These are phyloP conservation scores for Dichomitus squalens DNA, from an alignment of 1,284 basidiomycete species.

Conservation along the genomic window DNA sequence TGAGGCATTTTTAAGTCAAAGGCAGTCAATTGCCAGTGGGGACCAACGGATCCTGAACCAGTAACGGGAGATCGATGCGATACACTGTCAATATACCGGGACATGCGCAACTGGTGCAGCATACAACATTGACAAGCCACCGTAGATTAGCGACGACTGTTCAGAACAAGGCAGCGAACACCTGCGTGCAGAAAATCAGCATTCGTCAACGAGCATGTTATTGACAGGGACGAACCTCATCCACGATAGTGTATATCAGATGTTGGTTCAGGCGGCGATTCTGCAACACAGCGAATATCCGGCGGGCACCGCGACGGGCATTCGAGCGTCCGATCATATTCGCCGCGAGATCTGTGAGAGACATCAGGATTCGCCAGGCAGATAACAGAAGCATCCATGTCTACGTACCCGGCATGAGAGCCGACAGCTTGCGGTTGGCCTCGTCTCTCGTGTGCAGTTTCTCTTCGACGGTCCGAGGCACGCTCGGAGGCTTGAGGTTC, in stretches of 20 bases:
- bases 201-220: neutral
- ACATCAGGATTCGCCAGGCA: neutral
- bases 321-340: conserved; percentile 97
- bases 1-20: no score
- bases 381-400: neutral
- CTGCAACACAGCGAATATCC: conserved; percentile 91
- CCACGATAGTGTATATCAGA: conserved; percentile 83
- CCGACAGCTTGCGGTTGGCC: conserved; percentile 85
- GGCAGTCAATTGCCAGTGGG: no score
- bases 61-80: no score
- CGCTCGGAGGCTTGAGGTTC: conserved; percentile 58
- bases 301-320: conserved; percentile 86
- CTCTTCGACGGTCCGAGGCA: conserved; percentile 78
- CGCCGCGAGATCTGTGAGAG: conserved; percentile 79
- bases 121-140: no score
- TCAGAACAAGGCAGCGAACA: conserved; percentile 31
- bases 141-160: conserved; percentile 2
- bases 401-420: conserved; percentile 82
- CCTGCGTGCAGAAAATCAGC: conserved; percentile 12
- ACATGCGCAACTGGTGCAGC: no score
- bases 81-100: no score
- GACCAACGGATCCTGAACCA: no score
- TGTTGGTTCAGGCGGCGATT: conserved; percentile 93
- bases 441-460: conserved; percentile 80
- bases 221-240: conserved; percentile 62